Evolutionary conservation across 306 rosid genomes (phyloP).

Genomic region (Glycine tomentella): DNA sequence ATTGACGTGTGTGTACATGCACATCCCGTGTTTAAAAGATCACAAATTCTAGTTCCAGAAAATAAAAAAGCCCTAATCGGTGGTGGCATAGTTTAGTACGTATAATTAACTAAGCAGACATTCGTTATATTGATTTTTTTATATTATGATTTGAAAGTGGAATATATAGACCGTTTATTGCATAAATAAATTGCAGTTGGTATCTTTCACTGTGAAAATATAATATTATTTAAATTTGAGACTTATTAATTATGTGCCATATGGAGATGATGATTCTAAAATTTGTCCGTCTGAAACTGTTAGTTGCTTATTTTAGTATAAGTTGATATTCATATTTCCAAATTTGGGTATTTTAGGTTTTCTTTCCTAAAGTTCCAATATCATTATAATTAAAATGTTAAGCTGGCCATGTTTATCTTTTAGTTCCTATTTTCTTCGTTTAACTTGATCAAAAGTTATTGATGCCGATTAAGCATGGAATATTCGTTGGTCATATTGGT

Average conservation of each 20-base stretch:
- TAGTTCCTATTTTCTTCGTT: not conserved
- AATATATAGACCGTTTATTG: conserved; percentile 30
- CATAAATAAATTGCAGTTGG: conserved; percentile 9
- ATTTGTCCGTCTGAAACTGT: conserved; percentile 30
- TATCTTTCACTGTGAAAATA: not conserved
- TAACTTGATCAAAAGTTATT: conserved; percentile 20
- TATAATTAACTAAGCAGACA: conserved; percentile 10
- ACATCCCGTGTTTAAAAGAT: not conserved
- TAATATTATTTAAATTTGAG: not conserved
- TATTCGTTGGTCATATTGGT: conserved; percentile 2
- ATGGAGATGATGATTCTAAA: conserved; percentile 36
- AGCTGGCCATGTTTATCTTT: conserved; percentile 24
- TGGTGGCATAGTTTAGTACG: not conserved
- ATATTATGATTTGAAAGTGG: conserved; percentile 26
- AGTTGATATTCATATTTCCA: conserved; percentile 31
- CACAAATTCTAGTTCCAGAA: not conserved
- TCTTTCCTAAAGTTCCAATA: conserved; percentile 2
- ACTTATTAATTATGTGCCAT: conserved; percentile 20
- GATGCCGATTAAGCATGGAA: conserved; percentile 34
- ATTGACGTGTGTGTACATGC: conserved; percentile 21
- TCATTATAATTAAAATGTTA: conserved; percentile 6
- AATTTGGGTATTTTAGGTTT: conserved; percentile 17
- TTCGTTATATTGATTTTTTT: not conserved
- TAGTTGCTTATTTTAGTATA: conserved; percentile 39
- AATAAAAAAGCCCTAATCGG: conserved; percentile 2